Evolutionary conservation across 2,329 filamentous ascomycete species (phyloP).

Genomic region (Aureobasidium sp.): DNA sequence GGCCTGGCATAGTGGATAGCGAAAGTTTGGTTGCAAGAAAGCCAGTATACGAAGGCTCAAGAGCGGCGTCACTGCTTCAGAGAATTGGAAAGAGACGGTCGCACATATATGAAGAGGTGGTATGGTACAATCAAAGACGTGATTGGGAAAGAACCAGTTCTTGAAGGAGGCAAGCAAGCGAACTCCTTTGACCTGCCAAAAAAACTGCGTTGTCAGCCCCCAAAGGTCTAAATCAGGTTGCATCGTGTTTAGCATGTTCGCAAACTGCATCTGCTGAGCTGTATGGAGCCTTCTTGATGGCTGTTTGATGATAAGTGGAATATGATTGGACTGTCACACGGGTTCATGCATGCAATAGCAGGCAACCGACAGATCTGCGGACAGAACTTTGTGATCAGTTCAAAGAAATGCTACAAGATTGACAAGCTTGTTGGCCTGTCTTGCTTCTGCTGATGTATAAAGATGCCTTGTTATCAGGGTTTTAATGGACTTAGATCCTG

Average conservation of each 20-base stretch:
- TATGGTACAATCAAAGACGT: not conserved
- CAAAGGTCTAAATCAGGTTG: not conserved
- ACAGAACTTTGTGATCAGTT: not conserved
- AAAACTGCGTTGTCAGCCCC: not conserved
- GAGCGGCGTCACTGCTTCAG: not conserved
- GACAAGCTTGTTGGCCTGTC: not conserved
- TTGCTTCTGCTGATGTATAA: not conserved
- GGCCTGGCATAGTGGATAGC: not conserved
- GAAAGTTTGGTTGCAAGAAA: not conserved
- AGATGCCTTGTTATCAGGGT: not conserved
- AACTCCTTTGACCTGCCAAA: not conserved
- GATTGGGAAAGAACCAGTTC: not conserved
- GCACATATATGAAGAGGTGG: not conserved
- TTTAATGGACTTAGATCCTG: not conserved
- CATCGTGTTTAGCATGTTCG: not conserved
- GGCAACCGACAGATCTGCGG: not conserved
- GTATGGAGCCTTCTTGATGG: not conserved
- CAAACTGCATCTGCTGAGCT: not conserved
- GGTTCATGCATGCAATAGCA: not conserved
- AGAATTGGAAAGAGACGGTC: not conserved
- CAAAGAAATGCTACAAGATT: not conserved
- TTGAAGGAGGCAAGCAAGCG: not conserved
- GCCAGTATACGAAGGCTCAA: not conserved
- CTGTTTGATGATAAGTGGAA: not conserved
- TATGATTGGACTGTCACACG: conserved; percentile 3